Conservation (phyloP, 352 stramenopile species). For the Pythium dissotocum region DNA sequence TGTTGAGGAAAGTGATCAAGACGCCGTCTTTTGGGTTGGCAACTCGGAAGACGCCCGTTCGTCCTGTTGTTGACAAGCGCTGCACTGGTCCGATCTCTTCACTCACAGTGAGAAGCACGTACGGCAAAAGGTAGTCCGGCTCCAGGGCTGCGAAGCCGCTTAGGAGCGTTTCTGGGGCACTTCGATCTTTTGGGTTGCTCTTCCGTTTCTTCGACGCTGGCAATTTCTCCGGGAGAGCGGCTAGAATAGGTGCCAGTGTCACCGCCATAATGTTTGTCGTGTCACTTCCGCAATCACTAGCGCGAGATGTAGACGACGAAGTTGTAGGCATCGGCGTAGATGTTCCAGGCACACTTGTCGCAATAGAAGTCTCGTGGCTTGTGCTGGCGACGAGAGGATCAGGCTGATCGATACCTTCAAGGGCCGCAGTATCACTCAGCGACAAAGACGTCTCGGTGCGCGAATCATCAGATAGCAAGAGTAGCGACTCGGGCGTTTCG, state of each 20-base stretch:
- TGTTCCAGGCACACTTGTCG: not conserved
- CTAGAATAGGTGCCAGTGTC: slow-evolving; percentile 78
- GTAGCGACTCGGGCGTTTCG: slow-evolving; percentile 49
- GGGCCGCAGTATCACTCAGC: slow-evolving; percentile 58
- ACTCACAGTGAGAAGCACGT: slow-evolving; percentile 81
- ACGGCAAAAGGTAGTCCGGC: slow-evolving; percentile 65
- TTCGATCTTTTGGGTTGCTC: slow-evolving; percentile 2
- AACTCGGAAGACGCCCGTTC: slow-evolving; percentile 69
- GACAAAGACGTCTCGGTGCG: slow-evolving; percentile 43
- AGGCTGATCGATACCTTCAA: slow-evolving; percentile 78
- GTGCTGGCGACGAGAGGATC: slow-evolving; percentile 55
- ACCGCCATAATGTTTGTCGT: slow-evolving; percentile 77
- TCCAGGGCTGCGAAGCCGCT: slow-evolving; percentile 68
- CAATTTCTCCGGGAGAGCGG: slow-evolving; percentile 37
- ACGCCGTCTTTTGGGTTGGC: slow-evolving; percentile 63
- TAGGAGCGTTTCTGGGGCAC: not conserved
- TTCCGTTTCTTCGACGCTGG: slow-evolving; percentile 15
- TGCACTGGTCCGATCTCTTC: slow-evolving; percentile 68
- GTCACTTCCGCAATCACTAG: slow-evolving; percentile 24
- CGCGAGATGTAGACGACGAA: slow-evolving; percentile 18
- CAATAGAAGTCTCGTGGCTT: slow-evolving; percentile 17
- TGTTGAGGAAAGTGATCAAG: slow-evolving; percentile 84
- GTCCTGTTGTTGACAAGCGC: slow-evolving; percentile 57
- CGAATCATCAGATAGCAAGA: slow-evolving; percentile 52
- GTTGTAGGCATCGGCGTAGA: not conserved